Evolutionary conservation across 176 grass and related monocot genomes (phyloP).

Genomic region (Oryza glumipatula): DNA sequence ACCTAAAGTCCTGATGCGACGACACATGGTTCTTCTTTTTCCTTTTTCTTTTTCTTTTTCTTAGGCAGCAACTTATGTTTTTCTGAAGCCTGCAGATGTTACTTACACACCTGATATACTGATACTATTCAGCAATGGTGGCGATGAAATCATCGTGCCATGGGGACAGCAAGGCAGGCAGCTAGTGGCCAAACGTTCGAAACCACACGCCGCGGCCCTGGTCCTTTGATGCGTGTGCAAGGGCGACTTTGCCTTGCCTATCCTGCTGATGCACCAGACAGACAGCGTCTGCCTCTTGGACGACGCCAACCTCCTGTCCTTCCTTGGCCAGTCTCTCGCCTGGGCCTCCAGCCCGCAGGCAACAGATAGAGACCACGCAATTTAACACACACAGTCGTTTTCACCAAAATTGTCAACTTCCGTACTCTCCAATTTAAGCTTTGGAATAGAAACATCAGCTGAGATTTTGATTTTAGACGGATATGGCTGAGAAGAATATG

Average conservation of each 20-base stretch:
- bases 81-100: too few relatives aligned
- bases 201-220: conserved; percentile 34
- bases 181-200: conserved; percentile 11
- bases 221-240: conserved; percentile 37
- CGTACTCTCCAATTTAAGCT: neutral
- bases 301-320: conserved; percentile 15
- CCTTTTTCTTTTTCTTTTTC: neutral
- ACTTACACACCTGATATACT: neutral
- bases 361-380: neutral
- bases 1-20: neutral
- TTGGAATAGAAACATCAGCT: neutral
- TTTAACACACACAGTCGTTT: neutral
- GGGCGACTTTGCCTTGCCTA: conserved; percentile 7
- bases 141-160: too few relatives aligned
- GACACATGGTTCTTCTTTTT: neutral
- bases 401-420: neutral
- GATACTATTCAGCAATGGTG: neutral
- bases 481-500: neutral
- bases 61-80: too few relatives aligned
- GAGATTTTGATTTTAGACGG: neutral
- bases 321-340: neutral
- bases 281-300: conserved; percentile 31
- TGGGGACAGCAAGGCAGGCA: neutral
- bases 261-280: neutral
- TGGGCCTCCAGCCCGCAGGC: conserved; percentile 11